Evolutionary conservation across 345 rosid genomes (phyloP).

Genomic region (Euphorbia tirucalli): DNA sequence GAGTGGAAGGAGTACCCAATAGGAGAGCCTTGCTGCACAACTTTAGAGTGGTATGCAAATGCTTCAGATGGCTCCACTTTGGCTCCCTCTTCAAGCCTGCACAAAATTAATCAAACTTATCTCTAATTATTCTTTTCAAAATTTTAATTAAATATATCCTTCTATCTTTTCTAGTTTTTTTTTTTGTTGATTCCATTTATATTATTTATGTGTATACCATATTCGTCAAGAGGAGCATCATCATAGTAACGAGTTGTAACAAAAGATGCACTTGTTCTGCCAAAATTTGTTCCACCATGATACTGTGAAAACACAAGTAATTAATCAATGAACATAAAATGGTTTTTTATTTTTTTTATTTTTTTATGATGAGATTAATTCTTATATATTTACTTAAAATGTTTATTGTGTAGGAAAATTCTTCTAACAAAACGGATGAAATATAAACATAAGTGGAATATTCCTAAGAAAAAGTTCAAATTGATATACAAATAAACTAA

Average conservation of each 20-base stretch:
- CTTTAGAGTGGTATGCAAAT: constrained; percentile 66
- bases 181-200: too few relatives aligned
- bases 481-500: neutral
- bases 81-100: constrained; percentile 65
- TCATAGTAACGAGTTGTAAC: constrained; percentile 92
- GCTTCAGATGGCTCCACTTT: constrained; percentile 78
- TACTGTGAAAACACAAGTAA: constrained; percentile 67
- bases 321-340: too few relatives aligned
- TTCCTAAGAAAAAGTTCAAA: too few relatives aligned
- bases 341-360: too few relatives aligned
- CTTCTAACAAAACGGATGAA: too few relatives aligned
- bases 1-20: constrained; percentile 41
- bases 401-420: too few relatives aligned
- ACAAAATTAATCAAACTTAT: neutral
- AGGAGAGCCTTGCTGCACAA: constrained; percentile 70
- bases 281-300: constrained; percentile 91
- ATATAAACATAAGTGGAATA: too few relatives aligned
- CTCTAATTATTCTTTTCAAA: too few relatives aligned
- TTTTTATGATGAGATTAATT: too few relatives aligned
- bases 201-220: constrained; percentile 36
- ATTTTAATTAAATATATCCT: too few relatives aligned
- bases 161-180: too few relatives aligned
- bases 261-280: constrained; percentile 73
- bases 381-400: too few relatives aligned
- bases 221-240: constrained; percentile 97